Evolutionary conservation across 2,329 filamentous ascomycete genomes (phyloP).

Genomic region (Colletotrichum sidae): DNA sequence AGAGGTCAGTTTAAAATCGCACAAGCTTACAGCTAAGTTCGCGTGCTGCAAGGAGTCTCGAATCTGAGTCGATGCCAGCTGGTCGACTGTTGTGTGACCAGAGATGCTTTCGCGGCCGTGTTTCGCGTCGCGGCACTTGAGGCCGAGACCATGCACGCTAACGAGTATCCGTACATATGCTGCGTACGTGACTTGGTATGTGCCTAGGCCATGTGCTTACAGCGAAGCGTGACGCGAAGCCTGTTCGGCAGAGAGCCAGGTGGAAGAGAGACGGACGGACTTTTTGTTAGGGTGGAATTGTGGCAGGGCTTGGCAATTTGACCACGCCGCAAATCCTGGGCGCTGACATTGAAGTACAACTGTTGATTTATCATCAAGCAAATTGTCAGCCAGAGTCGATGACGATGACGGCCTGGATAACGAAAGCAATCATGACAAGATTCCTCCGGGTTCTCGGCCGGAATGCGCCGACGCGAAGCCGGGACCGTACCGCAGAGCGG

Average conservation of each 20-base stretch:
- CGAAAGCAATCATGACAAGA: constrained; percentile 9
- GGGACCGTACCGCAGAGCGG: not conserved
- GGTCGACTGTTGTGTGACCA: not conserved
- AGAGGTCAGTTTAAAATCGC: not conserved
- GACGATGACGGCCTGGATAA: too few species aligned
- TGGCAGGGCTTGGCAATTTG: constrained; percentile 17
- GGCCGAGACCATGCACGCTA: constrained; percentile 9
- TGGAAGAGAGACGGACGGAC: constrained; percentile 30
- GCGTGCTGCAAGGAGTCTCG: constrained; percentile 15
- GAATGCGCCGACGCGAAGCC: not conserved
- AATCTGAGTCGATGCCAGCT: not conserved
- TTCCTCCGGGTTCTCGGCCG: constrained; percentile 25
- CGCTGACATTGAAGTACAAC: not conserved
- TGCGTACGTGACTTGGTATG: not conserved
- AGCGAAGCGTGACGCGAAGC: constrained; percentile 17
- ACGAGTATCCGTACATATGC: not conserved
- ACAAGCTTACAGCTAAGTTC: not conserved
- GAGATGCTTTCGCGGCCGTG: constrained; percentile 24
- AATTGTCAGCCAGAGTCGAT: too few species aligned
- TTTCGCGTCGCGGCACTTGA: constrained; percentile 31
- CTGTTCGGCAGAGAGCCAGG: not conserved
- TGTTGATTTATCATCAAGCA: constrained; percentile 17
- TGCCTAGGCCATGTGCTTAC: constrained; percentile 20
- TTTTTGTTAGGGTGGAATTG: constrained; percentile 13
- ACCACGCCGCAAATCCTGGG: not conserved